Percentiles rank a stretch among this genome's conserved stretches.
Conservation (phyloP, 331 rosid species). For the Pyracantha coccinea region DNA sequence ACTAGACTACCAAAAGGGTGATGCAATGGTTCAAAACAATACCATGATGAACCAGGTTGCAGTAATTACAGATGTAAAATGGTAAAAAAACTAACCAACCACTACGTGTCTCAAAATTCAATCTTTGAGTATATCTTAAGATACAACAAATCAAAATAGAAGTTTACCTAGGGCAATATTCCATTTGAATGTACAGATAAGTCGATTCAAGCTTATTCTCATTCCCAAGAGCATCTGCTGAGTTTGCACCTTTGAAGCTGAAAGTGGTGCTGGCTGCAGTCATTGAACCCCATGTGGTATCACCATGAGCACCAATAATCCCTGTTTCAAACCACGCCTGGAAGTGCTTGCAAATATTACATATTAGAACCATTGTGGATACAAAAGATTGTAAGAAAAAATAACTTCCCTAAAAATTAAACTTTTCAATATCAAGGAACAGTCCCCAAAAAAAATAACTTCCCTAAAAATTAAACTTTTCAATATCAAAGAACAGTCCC, state of each 20-base stretch:
- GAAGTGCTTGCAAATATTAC: slow-evolving; percentile 26
- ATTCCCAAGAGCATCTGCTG: slow-evolving; percentile 44
- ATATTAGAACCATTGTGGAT: slow-evolving; percentile 16
- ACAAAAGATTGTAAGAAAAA: slow-evolving; percentile 2
- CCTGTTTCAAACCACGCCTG: slow-evolving; percentile 99
- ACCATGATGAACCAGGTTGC: neutral
- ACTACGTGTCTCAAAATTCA: neutral
- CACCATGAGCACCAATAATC: slow-evolving; percentile 49
- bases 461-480: too few species aligned
- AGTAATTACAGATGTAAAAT: neutral
- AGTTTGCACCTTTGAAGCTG: slow-evolving; percentile 42
- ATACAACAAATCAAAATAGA: slow-evolving; percentile 16
- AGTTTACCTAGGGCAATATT: slow-evolving; percentile 82
- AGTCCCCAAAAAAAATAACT: neutral
- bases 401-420: too few species aligned
- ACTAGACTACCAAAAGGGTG: neutral
- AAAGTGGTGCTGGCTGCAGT: slow-evolving; percentile 63
- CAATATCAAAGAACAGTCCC: neutral
- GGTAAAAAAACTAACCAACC: neutral
- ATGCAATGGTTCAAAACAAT: neutral
- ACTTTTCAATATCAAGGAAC: neutral
- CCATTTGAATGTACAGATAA: slow-evolving; percentile 95
- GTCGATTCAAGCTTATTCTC: slow-evolving; percentile 81
- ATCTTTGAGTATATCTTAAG: neutral
- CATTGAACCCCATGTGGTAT: slow-evolving; percentile 53